Evolutionary conservation across 305 asterid species (phyloP).

Genomic region (Salvia sclarea): DNA sequence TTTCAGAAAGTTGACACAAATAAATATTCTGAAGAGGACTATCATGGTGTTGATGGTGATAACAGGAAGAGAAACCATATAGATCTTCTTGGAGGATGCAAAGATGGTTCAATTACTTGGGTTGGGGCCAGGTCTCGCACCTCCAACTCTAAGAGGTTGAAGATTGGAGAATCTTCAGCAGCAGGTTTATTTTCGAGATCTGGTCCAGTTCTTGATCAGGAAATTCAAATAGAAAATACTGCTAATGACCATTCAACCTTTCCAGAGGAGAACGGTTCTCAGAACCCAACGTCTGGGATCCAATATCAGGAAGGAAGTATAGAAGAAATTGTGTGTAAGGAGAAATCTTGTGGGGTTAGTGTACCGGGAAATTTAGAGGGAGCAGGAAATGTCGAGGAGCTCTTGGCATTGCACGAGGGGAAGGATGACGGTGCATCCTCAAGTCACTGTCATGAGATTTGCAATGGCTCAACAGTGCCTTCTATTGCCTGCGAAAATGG

Average conservation of each 20-base stretch:
- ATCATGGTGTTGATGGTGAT: constrained; percentile 41
- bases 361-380: constrained; percentile 39
- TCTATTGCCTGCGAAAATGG: constrained; percentile 41
- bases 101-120: constrained; percentile 76
- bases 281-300: constrained; percentile 39
- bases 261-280: constrained; percentile 38
- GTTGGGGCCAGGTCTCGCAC: constrained; percentile 90
- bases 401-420: constrained; percentile 33
- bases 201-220: constrained; percentile 47
- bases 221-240: constrained; percentile 41
- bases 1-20: constrained; percentile 39
- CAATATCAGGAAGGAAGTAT: constrained; percentile 46
- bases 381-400: constrained; percentile 36
- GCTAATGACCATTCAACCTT: constrained; percentile 38
- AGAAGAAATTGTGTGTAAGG: constrained; percentile 41
- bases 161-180: constrained; percentile 56
- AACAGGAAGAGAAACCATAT: constrained; percentile 43
- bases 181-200: constrained; percentile 44
- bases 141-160: constrained; percentile 75
- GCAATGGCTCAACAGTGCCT: constrained; percentile 41
- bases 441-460: constrained; percentile 36
- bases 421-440: constrained; percentile 41
- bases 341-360: constrained; percentile 33
- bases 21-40: constrained; percentile 37
- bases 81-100: constrained; percentile 74